phyloP scores from a whole-genome alignment of 2,329 filamentous ascomycete species.

The Magnaporthiopsis incrustans region DNA sequence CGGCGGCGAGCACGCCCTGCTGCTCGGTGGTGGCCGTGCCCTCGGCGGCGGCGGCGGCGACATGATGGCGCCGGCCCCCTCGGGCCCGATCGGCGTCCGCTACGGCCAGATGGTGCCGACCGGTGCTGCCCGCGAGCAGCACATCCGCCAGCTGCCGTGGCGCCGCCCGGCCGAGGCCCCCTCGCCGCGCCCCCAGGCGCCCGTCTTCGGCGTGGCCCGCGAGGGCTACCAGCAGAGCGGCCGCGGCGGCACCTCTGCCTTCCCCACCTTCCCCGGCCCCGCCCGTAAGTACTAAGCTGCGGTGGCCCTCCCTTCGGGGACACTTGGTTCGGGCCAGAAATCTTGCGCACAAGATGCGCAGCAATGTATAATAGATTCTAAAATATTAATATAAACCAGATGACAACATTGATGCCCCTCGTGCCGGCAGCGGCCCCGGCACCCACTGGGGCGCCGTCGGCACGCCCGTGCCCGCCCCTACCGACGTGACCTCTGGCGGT shows the following conservation, averaged over 20 bases:
- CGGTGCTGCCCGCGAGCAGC: not conserved
- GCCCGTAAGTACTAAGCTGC: slow-evolving; percentile 1
- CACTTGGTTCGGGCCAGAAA: too few relatives aligned
- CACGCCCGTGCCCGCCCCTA: not conserved
- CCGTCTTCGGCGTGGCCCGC: not conserved
- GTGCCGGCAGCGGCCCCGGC: not conserved
- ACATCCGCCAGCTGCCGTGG: not conserved
- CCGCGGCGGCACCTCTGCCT: too few relatives aligned
- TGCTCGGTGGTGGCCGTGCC: slow-evolving; percentile 4
- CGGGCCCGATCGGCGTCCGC: too few relatives aligned
- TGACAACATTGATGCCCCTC: not conserved
- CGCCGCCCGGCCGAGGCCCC: too few relatives aligned
- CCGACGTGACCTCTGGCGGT: not conserved
- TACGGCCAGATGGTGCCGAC: not conserved
- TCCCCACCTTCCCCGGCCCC: not conserved
- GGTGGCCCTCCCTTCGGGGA: not conserved
- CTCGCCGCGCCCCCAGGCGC: not conserved
- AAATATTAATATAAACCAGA: not conserved
- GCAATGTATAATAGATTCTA: too few relatives aligned
- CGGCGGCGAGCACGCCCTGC: slow-evolving; percentile 1
- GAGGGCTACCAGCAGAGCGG: not conserved
- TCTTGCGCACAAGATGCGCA: too few relatives aligned
- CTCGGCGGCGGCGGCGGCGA: not conserved
- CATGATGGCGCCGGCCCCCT: not conserved
- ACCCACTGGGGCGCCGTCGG: slow-evolving; percentile 3